Evolutionary conservation across 2,329 filamentous ascomycete genomes (phyloP), one percentile per base, ranked within the genome.

Genomic region (Aspergillus sp.): DNA sequence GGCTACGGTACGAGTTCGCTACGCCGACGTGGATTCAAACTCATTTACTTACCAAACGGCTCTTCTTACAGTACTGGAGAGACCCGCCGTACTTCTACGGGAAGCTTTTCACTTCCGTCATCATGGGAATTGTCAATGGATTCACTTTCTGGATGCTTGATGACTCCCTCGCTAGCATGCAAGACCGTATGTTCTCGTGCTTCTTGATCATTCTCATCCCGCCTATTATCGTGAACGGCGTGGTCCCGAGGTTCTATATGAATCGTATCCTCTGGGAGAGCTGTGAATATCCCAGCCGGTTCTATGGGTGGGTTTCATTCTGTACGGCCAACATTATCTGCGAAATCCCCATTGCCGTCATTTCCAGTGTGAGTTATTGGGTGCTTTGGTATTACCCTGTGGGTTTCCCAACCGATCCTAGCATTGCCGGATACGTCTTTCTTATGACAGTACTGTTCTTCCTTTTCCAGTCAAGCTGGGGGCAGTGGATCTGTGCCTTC

Each of bases 401-500:
- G 0, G 87, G 87, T 0, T 70, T 90, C 1, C 85, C 86, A 0
- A 75, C 74, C 0, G 78, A 85, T 47, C 77, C 79, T 30, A 74
- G 75, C 2, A 79, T 79, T 0, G 78, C 85, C 0, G 88, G 87
- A 9, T 91, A 90, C 61, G 78, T 84, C 10, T 91, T 86, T 69
- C 68, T 91, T 26, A 90, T 93, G 84, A 79, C 79, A 1, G 69
- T 90, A 57, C 74, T 91, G 0, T 90, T 90, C 69, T 88, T 82
- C 71, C 64, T 90, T 7, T 90, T 90, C 74, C 78, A 83, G 62
- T 78, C 77, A 30, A 82, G 74, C 52, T 90, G 83, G 86, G 88
- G 85, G 12, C 87, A 90, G 61, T 90, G 85, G 86, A 88, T 91
- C 53, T 86, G 83, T 50, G 86, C 88, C 1, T 90, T 90, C 64